Percentiles rank a stretch among this genome's conserved stretches.
Evolutionary conservation across 352 stramenopile genomes (phyloP).

Genomic region (Plasmopara muralis): DNA sequence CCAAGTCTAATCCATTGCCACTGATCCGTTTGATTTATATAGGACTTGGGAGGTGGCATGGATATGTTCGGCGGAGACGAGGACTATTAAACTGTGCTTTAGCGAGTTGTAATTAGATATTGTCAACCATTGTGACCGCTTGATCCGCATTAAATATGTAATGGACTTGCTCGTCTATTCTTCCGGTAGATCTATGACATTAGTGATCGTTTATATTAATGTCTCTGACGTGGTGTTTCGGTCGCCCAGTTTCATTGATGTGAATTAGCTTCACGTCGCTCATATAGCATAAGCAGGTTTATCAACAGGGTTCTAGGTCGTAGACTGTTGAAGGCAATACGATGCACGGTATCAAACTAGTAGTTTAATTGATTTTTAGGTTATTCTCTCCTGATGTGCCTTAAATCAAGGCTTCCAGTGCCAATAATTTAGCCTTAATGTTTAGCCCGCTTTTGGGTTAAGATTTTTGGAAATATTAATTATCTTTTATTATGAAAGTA

Average conservation of each 20-base stretch:
- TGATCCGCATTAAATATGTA: slow-evolving; percentile 39
- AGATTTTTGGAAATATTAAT: too few species aligned
- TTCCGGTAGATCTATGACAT: slow-evolving; percentile 30
- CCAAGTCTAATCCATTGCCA: background rate
- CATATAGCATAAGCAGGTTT: too few species aligned
- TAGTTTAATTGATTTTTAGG: too few species aligned
- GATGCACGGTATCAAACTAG: background rate
- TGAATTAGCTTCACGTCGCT: too few species aligned
- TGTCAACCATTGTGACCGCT: slow-evolving; percentile 21
- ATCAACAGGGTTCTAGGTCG: too few species aligned
- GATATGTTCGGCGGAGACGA: slow-evolving; percentile 59
- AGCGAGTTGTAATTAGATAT: slow-evolving; percentile 25
- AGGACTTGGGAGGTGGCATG: slow-evolving; percentile 62
- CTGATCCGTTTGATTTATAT: slow-evolving; percentile 7
- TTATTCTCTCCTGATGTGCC: too few species aligned
- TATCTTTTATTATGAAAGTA: too few species aligned
- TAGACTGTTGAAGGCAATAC: background rate
- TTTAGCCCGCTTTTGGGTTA: too few species aligned
- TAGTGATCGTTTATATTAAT: too few species aligned
- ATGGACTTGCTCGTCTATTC: slow-evolving; percentile 45
- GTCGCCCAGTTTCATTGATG: slow-evolving; percentile 1
- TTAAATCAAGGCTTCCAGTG: too few species aligned
- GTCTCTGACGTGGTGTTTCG: slow-evolving; percentile 4
- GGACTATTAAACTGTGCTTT: slow-evolving; percentile 51
- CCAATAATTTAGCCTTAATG: too few species aligned